phyloP scores from a whole-genome alignment of 129 eudicot genomes.

The Calendula officinalis region DNA sequence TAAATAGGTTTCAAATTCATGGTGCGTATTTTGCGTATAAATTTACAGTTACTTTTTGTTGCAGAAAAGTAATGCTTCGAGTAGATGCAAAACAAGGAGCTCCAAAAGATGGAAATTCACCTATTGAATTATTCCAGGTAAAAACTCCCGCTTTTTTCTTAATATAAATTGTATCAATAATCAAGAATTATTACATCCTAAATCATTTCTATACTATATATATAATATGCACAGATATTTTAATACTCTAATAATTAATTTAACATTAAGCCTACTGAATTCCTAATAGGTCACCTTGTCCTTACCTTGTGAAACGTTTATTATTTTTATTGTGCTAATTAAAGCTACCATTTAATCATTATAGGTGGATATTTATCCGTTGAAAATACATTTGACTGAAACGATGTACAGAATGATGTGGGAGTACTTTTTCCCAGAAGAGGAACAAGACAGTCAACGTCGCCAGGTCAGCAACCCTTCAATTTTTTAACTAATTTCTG shows the following conservation, averaged over 20 bases:
- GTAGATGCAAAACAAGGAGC: slow-evolving; percentile 98
- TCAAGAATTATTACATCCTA: too few relatives aligned
- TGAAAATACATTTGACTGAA: slow-evolving; percentile 94
- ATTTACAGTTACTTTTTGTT: slow-evolving; percentile 16
- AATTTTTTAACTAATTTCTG: neutral
- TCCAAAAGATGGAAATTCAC: slow-evolving; percentile 92
- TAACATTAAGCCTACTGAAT: too few relatives aligned
- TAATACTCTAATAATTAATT: too few relatives aligned
- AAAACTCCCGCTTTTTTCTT: slow-evolving; percentile 3
- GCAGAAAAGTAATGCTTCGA: slow-evolving; percentile 97
- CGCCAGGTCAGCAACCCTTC: slow-evolving; percentile 61
- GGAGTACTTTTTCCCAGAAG: slow-evolving; percentile 96
- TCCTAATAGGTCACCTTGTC: too few relatives aligned
- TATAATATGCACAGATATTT: too few relatives aligned
- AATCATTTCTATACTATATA: too few relatives aligned
- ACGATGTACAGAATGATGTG: slow-evolving; percentile 90
- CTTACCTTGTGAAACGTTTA: neutral
- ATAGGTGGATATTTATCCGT: slow-evolving; percentile 94
- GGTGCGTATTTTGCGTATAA: neutral
- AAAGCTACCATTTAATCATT: slow-evolving; percentile 12
- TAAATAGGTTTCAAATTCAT: too few relatives aligned
- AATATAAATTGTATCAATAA: neutral
- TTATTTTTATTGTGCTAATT: neutral
- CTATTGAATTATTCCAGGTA: slow-evolving; percentile 93
- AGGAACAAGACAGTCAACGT: slow-evolving; percentile 97